These are phyloP conservation scores for Parvularia atlantis DNA, from an alignment of 78 protist genomes.

Conservation along the genomic window DNA sequence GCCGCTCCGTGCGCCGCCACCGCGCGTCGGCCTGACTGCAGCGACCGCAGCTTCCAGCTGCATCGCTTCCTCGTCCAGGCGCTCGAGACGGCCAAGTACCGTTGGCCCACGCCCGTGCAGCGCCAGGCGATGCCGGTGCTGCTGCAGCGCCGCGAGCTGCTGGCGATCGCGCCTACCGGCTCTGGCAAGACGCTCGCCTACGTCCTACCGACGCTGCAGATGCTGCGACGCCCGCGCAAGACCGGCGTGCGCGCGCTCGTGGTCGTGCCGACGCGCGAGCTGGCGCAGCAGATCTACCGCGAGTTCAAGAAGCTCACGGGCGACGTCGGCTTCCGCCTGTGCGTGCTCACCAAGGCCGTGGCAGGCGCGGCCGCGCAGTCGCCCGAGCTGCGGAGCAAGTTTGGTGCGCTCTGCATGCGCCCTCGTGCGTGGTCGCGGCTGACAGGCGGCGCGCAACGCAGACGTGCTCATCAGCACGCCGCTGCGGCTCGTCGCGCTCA, in stretches of 20 bases:
- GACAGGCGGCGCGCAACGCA: not conserved
- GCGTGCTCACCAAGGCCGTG: constrained; percentile 23
- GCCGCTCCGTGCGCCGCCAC: no score
- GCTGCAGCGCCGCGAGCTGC: constrained; percentile 56
- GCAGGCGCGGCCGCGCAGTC: not conserved
- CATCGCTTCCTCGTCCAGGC: no score
- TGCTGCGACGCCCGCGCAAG: constrained; percentile 13
- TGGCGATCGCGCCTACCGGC: constrained; percentile 88
- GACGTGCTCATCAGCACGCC: constrained; percentile 75
- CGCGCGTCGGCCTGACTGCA: no score
- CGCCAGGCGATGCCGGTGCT: no score
- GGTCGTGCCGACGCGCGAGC: constrained; percentile 78
- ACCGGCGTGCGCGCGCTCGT: constrained; percentile 59
- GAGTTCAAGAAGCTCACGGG: constrained; percentile 13
- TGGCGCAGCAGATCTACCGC: constrained; percentile 63
- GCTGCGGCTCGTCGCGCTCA: constrained; percentile 40
- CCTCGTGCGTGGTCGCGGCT: not conserved
- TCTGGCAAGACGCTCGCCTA: constrained; percentile 88
- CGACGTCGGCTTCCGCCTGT: constrained; percentile 26
- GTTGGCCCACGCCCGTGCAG: no score
- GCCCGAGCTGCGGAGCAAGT: not conserved
- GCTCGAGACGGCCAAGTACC: no score
- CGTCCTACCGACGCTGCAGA: constrained; percentile 53
- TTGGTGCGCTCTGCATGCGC: not conserved
- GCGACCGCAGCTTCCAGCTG: no score